Base-by-base conservation (phyloP, 495 filamentous ascomycete species). In the Penicillium parvum region DNA sequence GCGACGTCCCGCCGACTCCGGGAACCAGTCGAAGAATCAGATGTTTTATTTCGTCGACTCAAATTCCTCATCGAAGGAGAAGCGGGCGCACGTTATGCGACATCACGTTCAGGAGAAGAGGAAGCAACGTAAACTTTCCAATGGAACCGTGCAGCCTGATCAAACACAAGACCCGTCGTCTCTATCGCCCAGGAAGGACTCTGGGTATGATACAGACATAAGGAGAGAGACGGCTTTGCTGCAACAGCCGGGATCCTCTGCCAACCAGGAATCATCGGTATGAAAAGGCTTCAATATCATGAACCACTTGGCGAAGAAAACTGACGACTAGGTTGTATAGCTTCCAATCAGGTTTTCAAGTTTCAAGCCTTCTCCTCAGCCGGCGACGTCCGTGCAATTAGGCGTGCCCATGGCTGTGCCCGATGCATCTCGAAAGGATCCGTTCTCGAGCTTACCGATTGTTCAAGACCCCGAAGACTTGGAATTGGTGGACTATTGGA, bases 81-180 rank as follows among this genome's bases (percentile, higher is more conserved):
- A 71, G 38, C 61, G 69, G 36, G 66, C 69, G 11, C 69, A 73
- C 60, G 69, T 73, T 9, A 73, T 73, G 69, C 65, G 68, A n/a
- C 66, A 73, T 32, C 69, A 73, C 55, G 67, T 71, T 19, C 68
- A 71, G 43, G 61, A 70, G 44, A 73, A 71, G 47, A 52, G 58
- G 12, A 69, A 55, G 36, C 66, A 69, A 40, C 65, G 57, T 32
- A 66, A 63, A 45, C 37, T 50, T 32, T 57, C 55, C 1, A 46
- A 45, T 33, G 50, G 49, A 19, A 52, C 38, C 21, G 45, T 53
- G 15, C 55, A 55, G 2, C 16, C 38, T 0, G 52, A 45, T 9
- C 55, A 48, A 12, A 32, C 41, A 4, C 47, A 53, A 21, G 60
- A 53, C 15, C 50, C 49, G 27, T 35, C 47, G 11, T 47, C 62